Percentiles rank a stretch among this genome's conserved stretches.
These are phyloP conservation scores for Canavalia gladiata DNA, from an alignment of 306 rosid genomes.

Conservation along the genomic window DNA sequence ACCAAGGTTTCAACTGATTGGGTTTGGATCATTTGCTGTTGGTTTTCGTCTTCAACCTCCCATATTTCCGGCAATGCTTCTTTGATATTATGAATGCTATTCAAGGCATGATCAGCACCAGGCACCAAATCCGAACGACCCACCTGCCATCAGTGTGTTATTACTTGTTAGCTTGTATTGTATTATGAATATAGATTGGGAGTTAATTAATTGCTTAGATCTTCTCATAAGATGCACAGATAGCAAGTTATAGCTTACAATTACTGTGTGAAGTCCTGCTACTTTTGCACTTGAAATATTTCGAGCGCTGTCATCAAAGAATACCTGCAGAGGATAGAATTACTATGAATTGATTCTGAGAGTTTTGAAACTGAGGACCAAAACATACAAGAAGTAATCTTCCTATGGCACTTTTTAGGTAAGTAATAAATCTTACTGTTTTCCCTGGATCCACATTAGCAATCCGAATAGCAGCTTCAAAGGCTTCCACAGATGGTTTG, in stretches of 20 bases:
- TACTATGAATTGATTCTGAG: conserved; percentile 28
- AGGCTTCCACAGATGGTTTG: conserved; percentile 79
- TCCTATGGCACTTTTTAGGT: background rate
- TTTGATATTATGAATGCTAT: conserved; percentile 87
- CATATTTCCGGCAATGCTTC: conserved; percentile 88
- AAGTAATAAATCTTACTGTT: conserved; percentile 61
- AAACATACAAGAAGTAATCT: conserved; percentile 10
- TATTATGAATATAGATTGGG: background rate
- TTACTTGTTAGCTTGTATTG: conserved; percentile 23
- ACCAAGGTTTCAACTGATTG: conserved; percentile 51
- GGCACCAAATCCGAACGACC: conserved; percentile 75
- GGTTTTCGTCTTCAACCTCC: conserved; percentile 54
- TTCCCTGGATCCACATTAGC: conserved; percentile 68
- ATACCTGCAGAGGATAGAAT: conserved; percentile 64
- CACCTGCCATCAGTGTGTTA: conserved; percentile 63
- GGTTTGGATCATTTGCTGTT: conserved; percentile 46
- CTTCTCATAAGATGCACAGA: conserved; percentile 8
- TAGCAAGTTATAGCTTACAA: conserved; percentile 64
- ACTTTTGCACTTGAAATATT: conserved; percentile 83
- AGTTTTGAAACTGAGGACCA: background rate
- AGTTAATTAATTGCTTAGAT: conserved; percentile 8
- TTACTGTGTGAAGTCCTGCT: conserved; percentile 79
- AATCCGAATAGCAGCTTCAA: conserved; percentile 72
- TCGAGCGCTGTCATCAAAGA: conserved; percentile 84
- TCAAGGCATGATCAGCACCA: conserved; percentile 81